Evolutionary conservation across 2,329 filamentous ascomycete genomes (phyloP).

Genomic region (Fusarium nygamai): DNA sequence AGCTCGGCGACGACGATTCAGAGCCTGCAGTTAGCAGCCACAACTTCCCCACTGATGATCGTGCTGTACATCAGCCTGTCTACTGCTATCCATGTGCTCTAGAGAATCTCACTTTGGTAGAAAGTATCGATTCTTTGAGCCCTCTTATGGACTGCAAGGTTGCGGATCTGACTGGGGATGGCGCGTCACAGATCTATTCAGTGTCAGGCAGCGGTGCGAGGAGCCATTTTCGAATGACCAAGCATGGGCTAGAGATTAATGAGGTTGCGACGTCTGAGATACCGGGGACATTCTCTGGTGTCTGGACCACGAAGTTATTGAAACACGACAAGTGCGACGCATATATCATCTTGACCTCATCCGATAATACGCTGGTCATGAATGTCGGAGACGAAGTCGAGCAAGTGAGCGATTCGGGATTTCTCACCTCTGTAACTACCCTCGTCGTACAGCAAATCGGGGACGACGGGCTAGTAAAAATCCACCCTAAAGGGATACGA

Average conservation of each 20-base stretch:
- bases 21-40: constrained; percentile 88
- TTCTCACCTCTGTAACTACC: constrained; percentile 87
- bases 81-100: constrained; percentile 85
- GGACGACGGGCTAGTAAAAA: constrained; percentile 92
- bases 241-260: constrained; percentile 91
- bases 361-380: constrained; percentile 87
- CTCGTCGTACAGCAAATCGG: constrained; percentile 93
- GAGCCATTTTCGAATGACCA: constrained; percentile 90
- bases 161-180: constrained; percentile 87
- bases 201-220: constrained; percentile 88
- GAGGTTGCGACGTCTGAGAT: constrained; percentile 93
- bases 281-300: constrained; percentile 83
- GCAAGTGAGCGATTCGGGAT: constrained; percentile 92
- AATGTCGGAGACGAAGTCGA: constrained; percentile 97
- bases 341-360: constrained; percentile 92
- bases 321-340: constrained; percentile 86
- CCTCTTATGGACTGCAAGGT: constrained; percentile 92
- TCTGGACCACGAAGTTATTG: constrained; percentile 94
- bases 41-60: constrained; percentile 79
- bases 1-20: constrained; percentile 93
- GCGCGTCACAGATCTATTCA: constrained; percentile 95
- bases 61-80: constrained; percentile 77
- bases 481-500: constrained; percentile 92
- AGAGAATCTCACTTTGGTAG: constrained; percentile 84
- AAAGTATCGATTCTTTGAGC: constrained; percentile 88